phyloP scores from a whole-genome alignment of 805 yeast species.

The Sporopachydermia quercuum region DNA sequence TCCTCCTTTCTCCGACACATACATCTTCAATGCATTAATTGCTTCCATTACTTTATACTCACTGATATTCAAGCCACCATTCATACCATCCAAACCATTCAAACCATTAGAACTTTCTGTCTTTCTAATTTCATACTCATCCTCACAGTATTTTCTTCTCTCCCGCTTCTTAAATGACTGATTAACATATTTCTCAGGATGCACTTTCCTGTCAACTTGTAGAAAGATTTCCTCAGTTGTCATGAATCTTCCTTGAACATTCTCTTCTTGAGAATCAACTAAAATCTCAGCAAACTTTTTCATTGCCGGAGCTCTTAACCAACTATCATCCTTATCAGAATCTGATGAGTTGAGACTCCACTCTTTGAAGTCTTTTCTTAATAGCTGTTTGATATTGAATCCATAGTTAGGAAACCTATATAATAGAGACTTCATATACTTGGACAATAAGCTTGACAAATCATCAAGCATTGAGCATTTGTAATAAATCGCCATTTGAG shows the following conservation, averaged over 20 bases:
- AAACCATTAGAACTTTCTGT: not conserved
- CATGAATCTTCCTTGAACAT: not conserved
- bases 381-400: not conserved
- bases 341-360: not conserved
- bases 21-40: not conserved
- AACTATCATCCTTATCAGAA: not conserved
- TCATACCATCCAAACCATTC: not conserved
- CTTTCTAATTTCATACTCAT: not conserved
- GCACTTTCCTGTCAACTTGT: not conserved
- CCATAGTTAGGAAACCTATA: not conserved
- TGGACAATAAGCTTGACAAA: not conserved
- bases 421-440: not conserved
- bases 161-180: not conserved
- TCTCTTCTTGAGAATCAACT: not conserved
- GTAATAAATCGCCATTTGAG: not conserved
- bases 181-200: not conserved
- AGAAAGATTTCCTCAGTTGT: not conserved
- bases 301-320: not conserved
- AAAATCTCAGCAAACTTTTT: not conserved
- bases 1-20: not conserved
- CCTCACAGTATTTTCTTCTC: not conserved
- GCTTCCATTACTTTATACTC: not conserved
- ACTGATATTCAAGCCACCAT: not conserved
- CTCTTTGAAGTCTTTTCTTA: not conserved
- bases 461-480: not conserved